Base-by-base conservation (phyloP, 2,329 filamentous ascomycete genomes). In the Alternaria arbusti region DNA sequence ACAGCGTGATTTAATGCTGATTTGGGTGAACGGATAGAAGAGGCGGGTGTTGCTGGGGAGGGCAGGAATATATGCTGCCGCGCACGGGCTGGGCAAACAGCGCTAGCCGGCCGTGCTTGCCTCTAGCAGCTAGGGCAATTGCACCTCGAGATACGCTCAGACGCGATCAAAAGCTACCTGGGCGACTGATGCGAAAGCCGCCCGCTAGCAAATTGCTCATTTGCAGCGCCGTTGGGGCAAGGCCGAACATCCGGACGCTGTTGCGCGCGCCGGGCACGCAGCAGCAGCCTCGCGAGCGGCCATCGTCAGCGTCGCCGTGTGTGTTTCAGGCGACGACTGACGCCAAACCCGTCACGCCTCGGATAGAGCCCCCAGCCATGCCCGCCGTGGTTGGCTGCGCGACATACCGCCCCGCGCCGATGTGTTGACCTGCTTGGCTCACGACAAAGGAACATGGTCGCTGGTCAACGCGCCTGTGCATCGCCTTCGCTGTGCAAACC, bases 121-220 rank as follows among this genome's bases (percentile, higher is more conserved):
- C 59, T 49, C 23, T 57, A 50, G 25, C 40, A 59, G 67, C 69
- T 71, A 69, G 64, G 60, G 59, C 58, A 65, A 58, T 64, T 59
- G 63, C 45, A 32, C 59, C 36, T 61, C 47, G 54, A 69, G 71
- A 72, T 73, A 72, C 68, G 71, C 70, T 72, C 68, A 69, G 70
- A 73, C 70, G 60, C 57, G 57, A 44, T 59, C 54, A 59, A 65
- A 59, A 57, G 32, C 44, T 30, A 47, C 57, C 40, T 57, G 51
- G 58, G 46, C 60, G 26, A 49, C 56, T 44, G 56, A 44, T 40
- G 25, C 49, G 54, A 43, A 40, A 59, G 52, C 59, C 49, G 28
- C 44, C 26, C 32, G 54, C 56, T 51, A 20, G 63, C 65, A 69
- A 70, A 73, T 71, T 65, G 61, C 64, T 59, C 70, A 66, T 68